Percentiles rank a stretch among this genome's conserved stretches.
These are phyloP conservation scores for Chenopodium album DNA, from an alignment of 148 eudicot genomes.

Conservation along the genomic window DNA sequence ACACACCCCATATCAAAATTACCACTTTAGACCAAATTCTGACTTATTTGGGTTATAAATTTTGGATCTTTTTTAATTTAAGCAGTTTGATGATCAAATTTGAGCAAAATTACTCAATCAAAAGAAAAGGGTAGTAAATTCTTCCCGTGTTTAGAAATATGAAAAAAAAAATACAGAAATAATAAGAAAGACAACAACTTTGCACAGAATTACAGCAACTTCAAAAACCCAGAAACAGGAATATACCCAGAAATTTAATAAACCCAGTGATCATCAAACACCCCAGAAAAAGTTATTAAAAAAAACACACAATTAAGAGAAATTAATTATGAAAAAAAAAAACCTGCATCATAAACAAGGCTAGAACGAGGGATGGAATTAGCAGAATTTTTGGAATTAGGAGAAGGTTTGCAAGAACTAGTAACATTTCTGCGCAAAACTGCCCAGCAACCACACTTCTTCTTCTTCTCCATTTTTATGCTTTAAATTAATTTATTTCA, in stretches of 20 bases:
- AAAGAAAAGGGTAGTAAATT: conserved; percentile 6
- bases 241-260: background rate
- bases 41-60: background rate
- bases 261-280: conserved; percentile 6
- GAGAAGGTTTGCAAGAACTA: conserved; percentile 50
- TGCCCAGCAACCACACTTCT: conserved; percentile 86
- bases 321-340: background rate
- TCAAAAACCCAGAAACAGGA: background rate
- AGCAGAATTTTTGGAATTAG: conserved; percentile 46
- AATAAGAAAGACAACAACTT: background rate
- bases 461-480: conserved; percentile 54
- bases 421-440: conserved; percentile 53
- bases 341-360: conserved; percentile 96
- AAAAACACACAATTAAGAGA: background rate
- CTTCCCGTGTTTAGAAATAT: background rate
- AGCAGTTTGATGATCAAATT: conserved; percentile 17
- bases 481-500: background rate
- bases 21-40: conserved; percentile 1
- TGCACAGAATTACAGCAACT: background rate
- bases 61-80: background rate
- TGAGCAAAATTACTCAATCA: conserved; percentile 1
- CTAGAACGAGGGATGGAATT: conserved; percentile 62
- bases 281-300: background rate
- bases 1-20: background rate
- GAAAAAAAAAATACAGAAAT: background rate